A percentile compares a stretch with the other conserved stretches of the same genome.
These are phyloP conservation scores for Ampelomyces quisqualis DNA, from an alignment of 2,329 filamentous ascomycete species.

Conservation along the genomic window DNA sequence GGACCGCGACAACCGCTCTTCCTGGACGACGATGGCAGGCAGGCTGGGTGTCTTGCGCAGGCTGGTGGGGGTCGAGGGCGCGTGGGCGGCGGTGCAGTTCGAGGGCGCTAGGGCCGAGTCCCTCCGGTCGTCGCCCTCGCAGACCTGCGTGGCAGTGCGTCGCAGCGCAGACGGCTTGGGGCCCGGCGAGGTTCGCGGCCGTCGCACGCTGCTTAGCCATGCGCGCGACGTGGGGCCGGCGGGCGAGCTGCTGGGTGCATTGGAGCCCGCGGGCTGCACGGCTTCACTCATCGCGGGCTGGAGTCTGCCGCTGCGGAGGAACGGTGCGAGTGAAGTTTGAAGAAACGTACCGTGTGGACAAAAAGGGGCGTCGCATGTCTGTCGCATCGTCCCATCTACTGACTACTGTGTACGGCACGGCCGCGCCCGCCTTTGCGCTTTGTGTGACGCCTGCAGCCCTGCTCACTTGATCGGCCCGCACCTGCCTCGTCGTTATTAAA, in stretches of 20 bases:
- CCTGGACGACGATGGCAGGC: slow-evolving; percentile 49
- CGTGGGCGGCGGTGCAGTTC: slow-evolving; percentile 34
- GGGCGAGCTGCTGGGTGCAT: slow-evolving; percentile 15
- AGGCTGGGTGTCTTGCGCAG: slow-evolving; percentile 45
- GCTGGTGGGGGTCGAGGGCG: slow-evolving; percentile 32
- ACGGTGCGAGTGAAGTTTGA: too few relatives aligned
- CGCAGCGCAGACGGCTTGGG: slow-evolving; percentile 37
- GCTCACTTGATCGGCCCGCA: too few relatives aligned
- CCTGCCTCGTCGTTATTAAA: too few relatives aligned
- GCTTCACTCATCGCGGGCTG: slow-evolving; percentile 1
- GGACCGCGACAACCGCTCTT: slow-evolving; percentile 29
- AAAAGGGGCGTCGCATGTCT: too few relatives aligned
- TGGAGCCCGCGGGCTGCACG: slow-evolving; percentile 14
- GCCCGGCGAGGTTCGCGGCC: slow-evolving; percentile 41
- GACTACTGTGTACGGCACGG: too few relatives aligned
- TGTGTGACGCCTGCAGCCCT: too few relatives aligned
- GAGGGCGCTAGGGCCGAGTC: slow-evolving; percentile 46
- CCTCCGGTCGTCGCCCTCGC: slow-evolving; percentile 40
- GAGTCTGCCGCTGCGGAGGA: too few relatives aligned
- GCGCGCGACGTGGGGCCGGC: slow-evolving; percentile 31
- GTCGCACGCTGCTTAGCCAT: slow-evolving; percentile 42
- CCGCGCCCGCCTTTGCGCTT: too few relatives aligned
- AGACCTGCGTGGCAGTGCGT: slow-evolving; percentile 29
- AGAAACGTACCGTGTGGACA: too few relatives aligned
- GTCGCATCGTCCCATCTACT: too few relatives aligned